Base-by-base conservation (phyloP, 2,329 filamentous ascomycete species). In the Fusarium clavum region DNA sequence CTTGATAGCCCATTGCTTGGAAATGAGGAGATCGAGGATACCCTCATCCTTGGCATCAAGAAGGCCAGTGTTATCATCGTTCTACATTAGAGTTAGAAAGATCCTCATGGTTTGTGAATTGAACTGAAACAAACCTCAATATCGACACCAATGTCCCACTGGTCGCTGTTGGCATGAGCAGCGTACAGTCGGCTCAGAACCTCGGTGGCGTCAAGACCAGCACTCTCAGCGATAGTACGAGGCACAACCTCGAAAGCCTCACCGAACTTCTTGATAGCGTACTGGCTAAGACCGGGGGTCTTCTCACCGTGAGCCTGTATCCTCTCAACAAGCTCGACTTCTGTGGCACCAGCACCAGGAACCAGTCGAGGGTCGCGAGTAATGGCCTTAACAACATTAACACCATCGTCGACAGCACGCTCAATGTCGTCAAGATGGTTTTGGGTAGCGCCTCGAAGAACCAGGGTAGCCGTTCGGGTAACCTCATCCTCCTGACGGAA, bases 161-260 rank as follows among this genome's bases (percentile, higher is more conserved):
- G 88, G 64, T 95, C 92, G 75, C 92, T 91, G 80, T 97, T 90
- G 83, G 94, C 91, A 82, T 99, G 96, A 54, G 95, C 94, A 29
- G 94, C 94, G 81, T 98, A 99, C 65, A 99, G 85, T 77, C 91
- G 91, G 77, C 94, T 96, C 63, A 99, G 86, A 55, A 98, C 92
- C 82, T 98, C 96, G n/a, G 96, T 99, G 61, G 96, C 96, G 79
- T 99, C 96, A 24, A 99, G 87, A 72, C 96, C 96, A 46, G 94
- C 95, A 74, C 93, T 97, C 83, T 99, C 96, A 53, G 97, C 96
- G 60, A 99, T 86, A 18, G 94, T 97, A 73, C 96, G 91, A 22
- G 96, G 95, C 56, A 99, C 91, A 52, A 99, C 95, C 84, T 99
- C 96, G 76, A 99, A 99, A 11, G 96, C 95, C 83, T 99, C 95